Conservation (phyloP, 1,284 basidiomycete species). For the Cutaneotrichosporon mucoides region DNA sequence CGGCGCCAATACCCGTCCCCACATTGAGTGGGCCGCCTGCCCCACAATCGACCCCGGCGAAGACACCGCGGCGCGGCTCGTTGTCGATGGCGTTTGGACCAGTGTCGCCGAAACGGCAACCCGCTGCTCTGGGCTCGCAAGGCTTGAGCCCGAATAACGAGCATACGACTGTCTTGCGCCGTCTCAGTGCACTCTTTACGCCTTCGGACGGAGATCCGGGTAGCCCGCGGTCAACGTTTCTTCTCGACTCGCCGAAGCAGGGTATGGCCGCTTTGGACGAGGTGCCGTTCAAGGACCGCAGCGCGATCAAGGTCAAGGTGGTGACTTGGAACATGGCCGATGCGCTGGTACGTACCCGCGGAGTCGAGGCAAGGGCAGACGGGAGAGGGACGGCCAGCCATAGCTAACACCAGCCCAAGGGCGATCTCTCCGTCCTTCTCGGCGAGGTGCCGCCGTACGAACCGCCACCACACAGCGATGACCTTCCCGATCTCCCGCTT, state of each 20-base stretch:
- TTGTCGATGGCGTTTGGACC: neutral
- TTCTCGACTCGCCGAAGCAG: neutral
- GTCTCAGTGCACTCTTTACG: constrained; percentile 4
- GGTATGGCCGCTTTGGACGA: neutral
- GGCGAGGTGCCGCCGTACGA: constrained; percentile 50
- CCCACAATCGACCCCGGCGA: too few relatives aligned
- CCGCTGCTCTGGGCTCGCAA: neutral
- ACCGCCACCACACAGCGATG: constrained; percentile 20
- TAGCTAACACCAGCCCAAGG: constrained; percentile 43
- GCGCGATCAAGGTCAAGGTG: constrained; percentile 52
- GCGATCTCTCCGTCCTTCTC: constrained; percentile 52
- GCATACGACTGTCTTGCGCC: neutral
- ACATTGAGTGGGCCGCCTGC: too few relatives aligned
- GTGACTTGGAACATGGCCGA: constrained; percentile 55
- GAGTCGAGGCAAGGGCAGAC: neutral
- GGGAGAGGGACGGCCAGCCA: neutral
- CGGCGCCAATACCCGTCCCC: neutral
- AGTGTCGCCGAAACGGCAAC: neutral
- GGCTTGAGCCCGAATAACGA: neutral
- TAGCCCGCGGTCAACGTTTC: neutral
- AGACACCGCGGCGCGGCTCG: too few relatives aligned
- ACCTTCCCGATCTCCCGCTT: constrained; percentile 29
- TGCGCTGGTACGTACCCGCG: constrained; percentile 42
- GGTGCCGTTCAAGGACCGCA: constrained; percentile 23
- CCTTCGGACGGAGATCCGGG: neutral